phyloP scores from a whole-genome alignment of 2,329 filamentous ascomycete genomes.

The Graphiopsis chlorocephala region DNA sequence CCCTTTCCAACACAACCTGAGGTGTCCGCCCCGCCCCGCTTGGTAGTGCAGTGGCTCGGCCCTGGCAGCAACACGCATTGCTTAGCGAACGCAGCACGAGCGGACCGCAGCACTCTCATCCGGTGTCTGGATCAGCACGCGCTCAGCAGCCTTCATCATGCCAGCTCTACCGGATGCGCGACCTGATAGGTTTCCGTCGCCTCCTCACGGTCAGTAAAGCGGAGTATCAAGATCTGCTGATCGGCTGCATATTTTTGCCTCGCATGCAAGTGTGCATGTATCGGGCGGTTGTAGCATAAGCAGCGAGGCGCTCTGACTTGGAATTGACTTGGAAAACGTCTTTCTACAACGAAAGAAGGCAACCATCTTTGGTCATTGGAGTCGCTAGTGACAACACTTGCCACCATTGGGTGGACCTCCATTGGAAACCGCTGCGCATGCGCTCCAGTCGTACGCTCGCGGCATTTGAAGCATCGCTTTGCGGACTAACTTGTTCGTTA shows the following conservation, averaged over 20 bases:
- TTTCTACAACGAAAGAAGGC: neutral
- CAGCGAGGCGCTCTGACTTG: neutral
- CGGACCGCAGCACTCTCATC: neutral
- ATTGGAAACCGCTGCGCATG: neutral
- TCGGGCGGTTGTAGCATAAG: neutral
- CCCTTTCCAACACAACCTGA: neutral
- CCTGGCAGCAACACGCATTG: neutral
- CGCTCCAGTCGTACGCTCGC: neutral
- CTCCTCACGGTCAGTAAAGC: neutral
- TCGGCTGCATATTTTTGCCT: neutral
- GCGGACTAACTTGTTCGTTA: neutral
- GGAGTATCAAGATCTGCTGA: constrained; percentile 4
- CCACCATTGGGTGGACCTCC: neutral
- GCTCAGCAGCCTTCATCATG: neutral
- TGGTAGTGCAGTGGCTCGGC: neutral
- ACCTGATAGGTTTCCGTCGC: neutral
- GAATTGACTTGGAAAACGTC: neutral
- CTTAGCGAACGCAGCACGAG: neutral
- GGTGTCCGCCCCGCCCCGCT: neutral
- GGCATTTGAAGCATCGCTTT: neutral
- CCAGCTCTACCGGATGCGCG: constrained; percentile 1
- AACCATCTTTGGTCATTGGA: neutral
- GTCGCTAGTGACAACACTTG: neutral
- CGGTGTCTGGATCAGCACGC: neutral
- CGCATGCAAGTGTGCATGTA: neutral